phyloP scores from a whole-genome alignment of 2,329 filamentous ascomycete genomes.

The Aureobasidium sp. region DNA sequence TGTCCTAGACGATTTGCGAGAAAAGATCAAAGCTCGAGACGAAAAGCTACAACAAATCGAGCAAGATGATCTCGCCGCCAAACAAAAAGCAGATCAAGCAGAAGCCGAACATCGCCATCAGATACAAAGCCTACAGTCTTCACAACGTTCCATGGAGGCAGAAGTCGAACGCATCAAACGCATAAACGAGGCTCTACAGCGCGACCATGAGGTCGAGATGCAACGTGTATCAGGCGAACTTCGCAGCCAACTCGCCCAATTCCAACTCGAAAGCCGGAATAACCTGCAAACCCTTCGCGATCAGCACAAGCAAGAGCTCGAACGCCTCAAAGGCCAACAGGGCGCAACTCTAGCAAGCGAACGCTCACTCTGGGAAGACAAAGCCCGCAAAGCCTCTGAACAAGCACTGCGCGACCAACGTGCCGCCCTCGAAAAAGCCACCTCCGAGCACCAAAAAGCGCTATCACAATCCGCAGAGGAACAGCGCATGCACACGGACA shows the following conservation, averaged over 20 bases:
- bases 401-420: slow-evolving; percentile 17
- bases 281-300: slow-evolving; percentile 24
- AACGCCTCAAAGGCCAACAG: slow-evolving; percentile 30
- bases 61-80: slow-evolving; percentile 47
- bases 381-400: slow-evolving; percentile 19
- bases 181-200: slow-evolving; percentile 64
- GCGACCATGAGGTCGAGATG: slow-evolving; percentile 54
- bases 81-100: slow-evolving; percentile 61
- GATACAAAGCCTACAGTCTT: slow-evolving; percentile 18
- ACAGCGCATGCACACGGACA: slow-evolving; percentile 13
- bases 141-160: slow-evolving; percentile 26
- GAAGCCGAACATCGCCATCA: slow-evolving; percentile 60
- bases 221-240: slow-evolving; percentile 17
- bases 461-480: slow-evolving; percentile 21
- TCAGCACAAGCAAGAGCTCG: slow-evolving; percentile 35
- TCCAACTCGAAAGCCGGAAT: slow-evolving; percentile 28
- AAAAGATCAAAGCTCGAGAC: slow-evolving; percentile 68
- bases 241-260: slow-evolving; percentile 47
- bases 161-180: slow-evolving; percentile 51
- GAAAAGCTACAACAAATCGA: slow-evolving; percentile 52
- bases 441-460: slow-evolving; percentile 21
- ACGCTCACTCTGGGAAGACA: slow-evolving; percentile 27
- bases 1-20: slow-evolving; percentile 75
- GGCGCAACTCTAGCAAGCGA: slow-evolving; percentile 27
- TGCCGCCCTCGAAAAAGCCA: slow-evolving; percentile 14